Evolutionary conservation across 2,329 filamentous ascomycete genomes (phyloP).

Genomic region (Calonectria hongkongensis): DNA sequence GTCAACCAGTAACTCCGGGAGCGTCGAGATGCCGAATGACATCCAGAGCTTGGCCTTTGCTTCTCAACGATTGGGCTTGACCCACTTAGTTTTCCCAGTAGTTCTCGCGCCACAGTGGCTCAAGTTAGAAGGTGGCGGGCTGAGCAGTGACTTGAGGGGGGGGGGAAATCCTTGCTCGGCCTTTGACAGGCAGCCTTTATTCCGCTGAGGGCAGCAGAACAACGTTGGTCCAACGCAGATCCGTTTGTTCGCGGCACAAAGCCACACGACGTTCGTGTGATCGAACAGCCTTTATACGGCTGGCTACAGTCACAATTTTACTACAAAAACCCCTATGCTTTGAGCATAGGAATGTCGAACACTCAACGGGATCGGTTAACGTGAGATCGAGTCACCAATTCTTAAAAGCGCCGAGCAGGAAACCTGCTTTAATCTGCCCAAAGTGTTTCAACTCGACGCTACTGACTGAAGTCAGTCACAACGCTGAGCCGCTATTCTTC

Average conservation of each 20-base stretch:
- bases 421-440: conserved; percentile 72
- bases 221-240: background rate
- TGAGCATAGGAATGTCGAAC: conserved; percentile 68
- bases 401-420: conserved; percentile 75
- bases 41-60: conserved; percentile 41
- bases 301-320: background rate
- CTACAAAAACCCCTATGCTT: conserved; percentile 8
- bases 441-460: conserved; percentile 74
- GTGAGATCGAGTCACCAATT: conserved; percentile 75
- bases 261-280: background rate
- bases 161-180: background rate
- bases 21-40: conserved; percentile 48
- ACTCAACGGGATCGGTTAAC: conserved; percentile 79
- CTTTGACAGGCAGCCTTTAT: background rate
- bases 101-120: conserved; percentile 30
- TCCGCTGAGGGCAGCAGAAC: background rate
- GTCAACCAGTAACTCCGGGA: conserved; percentile 42
- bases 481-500: conserved; percentile 74
- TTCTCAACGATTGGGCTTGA: conserved; percentile 53
- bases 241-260: no score
- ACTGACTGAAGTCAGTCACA: conserved; percentile 59
- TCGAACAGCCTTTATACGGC: background rate
- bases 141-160: background rate
- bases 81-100: conserved; percentile 43
- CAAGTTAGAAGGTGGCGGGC: conserved; percentile 1